A percentile compares a stretch with the other conserved stretches of the same genome.
These are phyloP conservation scores for Malus hybrid DNA, from an alignment of 331 rosid genomes.

Conservation along the genomic window DNA sequence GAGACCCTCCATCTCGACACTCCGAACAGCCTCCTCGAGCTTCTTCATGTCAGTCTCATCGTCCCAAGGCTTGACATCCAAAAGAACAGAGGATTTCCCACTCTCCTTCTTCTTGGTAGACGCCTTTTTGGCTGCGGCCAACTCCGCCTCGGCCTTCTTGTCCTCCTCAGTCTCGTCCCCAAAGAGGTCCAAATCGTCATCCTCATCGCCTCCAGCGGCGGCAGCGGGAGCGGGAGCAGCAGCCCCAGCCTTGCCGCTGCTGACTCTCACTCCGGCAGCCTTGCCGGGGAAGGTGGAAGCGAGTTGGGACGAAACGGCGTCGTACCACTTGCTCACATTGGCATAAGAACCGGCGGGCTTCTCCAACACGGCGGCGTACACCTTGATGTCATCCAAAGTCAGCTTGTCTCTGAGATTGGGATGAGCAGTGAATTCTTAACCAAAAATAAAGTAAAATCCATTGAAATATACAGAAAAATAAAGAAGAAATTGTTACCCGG, in stretches of 20 bases:
- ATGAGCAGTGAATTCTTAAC: neutral
- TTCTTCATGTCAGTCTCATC: conserved; percentile 93
- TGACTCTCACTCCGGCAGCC: conserved; percentile 53
- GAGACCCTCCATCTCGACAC: conserved; percentile 58
- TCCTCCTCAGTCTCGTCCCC: conserved; percentile 94
- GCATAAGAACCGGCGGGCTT: conserved; percentile 45
- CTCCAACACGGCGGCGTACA: conserved; percentile 47
- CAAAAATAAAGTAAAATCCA: neutral
- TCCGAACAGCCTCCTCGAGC: conserved; percentile 79
- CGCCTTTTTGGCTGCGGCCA: conserved; percentile 69
- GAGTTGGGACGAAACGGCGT: conserved; percentile 44
- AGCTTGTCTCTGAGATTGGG: conserved; percentile 36
- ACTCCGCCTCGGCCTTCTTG: conserved; percentile 77
- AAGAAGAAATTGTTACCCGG: conserved; percentile 32
- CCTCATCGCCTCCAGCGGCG: conserved; percentile 46
- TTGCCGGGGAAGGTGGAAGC: conserved; percentile 67
- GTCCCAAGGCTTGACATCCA: conserved; percentile 91
- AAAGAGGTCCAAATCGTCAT: conserved; percentile 78
- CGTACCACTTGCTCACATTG: conserved; percentile 64
- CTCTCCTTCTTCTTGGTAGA: conserved; percentile 87
- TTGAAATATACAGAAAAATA: neutral
- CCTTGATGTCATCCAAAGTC: conserved; percentile 78
- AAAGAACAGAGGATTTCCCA: conserved; percentile 75
- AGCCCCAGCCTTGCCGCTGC: conserved; percentile 30
- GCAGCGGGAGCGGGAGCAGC: conserved; percentile 38